Evolutionary conservation across 139 green algal species (phyloP), one percentile per base, ranked within the genome.

Genomic region (Chlorella sp.): DNA sequence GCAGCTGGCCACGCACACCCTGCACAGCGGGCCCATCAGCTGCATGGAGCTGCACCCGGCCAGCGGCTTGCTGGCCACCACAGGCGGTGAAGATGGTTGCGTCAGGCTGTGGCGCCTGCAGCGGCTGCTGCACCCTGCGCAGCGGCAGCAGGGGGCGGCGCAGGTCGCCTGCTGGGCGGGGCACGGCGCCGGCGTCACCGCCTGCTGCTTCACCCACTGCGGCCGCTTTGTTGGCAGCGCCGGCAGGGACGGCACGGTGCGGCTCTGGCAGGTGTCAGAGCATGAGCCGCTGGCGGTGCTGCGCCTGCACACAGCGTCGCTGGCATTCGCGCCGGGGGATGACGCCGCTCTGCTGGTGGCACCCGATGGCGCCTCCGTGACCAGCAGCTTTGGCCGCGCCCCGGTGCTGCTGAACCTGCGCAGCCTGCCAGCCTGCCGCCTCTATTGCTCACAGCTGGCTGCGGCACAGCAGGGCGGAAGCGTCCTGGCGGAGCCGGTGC

Each of bases 161-260:
- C 77, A 73, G 60, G 26, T 11, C 20, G 58, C 34, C 58, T 83
- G 77, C 77, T 43, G 73, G 38, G 41, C 32, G 13, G 72, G 43
- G 40, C 77, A 83, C 41, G 36, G 60, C 40, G 14, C 34, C 64
- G 38, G 36, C 60, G 14, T 83, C 58, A 44, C 38, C 11, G 13
- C 56, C 24, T 28, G 11, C 60, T 41, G 26, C 28, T 73, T 83
- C 40, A 44, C 60, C 30, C 32, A 28, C 41, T 83, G 77, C 77
- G 77, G 77, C 60, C 26, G 26, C 77, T 83, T 83, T 60, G 40
- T 83, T 13, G 77, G 60, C 40, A 74, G 77, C 56, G 58, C 60
- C 60, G 22, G n/a, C 32, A 7, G 11, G 6, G 77, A 83, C 17
- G 58, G 40, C 60, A 73, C 40, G 1, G 30, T 83, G 58, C 38